Percentiles rank a stretch among this genome's conserved stretches.
Evolutionary conservation across 2,329 filamentous ascomycete genomes (phyloP).

Genomic region (Exophiala bonariae): DNA sequence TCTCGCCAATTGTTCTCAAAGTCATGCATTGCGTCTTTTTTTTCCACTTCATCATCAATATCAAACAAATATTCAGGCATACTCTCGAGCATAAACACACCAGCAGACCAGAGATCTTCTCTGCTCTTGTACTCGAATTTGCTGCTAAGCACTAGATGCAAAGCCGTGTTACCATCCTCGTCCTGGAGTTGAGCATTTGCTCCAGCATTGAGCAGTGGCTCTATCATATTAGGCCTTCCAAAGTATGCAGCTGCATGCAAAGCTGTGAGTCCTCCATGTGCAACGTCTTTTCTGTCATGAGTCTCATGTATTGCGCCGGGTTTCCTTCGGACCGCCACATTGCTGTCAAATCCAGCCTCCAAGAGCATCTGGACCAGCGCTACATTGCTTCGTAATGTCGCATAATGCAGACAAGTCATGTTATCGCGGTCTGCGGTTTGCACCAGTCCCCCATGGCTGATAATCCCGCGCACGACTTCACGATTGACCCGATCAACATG

Average conservation of each 20-base stretch:
- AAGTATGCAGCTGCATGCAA: conserved; percentile 1
- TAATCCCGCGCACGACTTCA: background rate
- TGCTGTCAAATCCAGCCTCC: background rate
- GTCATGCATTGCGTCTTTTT: background rate
- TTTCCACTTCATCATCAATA: no score
- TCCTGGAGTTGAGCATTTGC: background rate
- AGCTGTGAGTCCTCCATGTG: background rate
- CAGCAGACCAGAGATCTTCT: background rate
- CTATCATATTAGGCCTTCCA: background rate
- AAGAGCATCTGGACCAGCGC: background rate
- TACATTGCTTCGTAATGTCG: background rate
- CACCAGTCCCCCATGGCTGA: background rate
- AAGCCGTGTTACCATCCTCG: background rate
- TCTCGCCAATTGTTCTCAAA: background rate
- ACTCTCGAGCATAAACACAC: background rate
- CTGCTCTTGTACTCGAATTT: background rate
- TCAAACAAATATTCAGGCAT: background rate
- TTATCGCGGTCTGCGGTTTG: background rate
- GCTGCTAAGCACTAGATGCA: background rate
- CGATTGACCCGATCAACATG: background rate
- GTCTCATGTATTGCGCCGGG: background rate
- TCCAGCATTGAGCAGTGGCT: background rate
- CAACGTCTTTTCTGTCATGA: background rate
- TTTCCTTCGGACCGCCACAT: background rate
- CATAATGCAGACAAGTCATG: conserved; percentile 1